phyloP scores from a whole-genome alignment of 2,329 filamentous ascomycete genomes.

The Paraphaeosphaeria sporulosa region DNA sequence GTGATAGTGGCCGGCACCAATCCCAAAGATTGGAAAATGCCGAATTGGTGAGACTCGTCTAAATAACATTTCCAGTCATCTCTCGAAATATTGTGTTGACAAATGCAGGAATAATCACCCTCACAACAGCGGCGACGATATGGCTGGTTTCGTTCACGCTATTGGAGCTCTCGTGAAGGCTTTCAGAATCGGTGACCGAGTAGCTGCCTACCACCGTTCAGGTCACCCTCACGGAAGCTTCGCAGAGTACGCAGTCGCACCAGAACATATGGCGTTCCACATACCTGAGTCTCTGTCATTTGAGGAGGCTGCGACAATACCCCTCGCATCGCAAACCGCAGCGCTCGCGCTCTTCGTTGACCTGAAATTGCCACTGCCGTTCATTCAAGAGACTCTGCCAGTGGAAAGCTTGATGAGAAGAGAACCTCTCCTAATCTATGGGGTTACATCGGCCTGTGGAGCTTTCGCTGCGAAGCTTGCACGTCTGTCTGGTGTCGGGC shows the following conservation, averaged over 20 bases:
- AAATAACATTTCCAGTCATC: not conserved
- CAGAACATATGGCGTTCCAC: constrained; percentile 64
- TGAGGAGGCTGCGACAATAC: constrained; percentile 58
- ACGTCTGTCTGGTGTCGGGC: constrained; percentile 48
- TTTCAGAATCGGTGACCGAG: constrained; percentile 65
- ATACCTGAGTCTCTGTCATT: constrained; percentile 59
- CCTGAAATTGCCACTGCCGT: constrained; percentile 47
- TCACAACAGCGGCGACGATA: constrained; percentile 62
- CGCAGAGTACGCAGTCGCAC: constrained; percentile 68
- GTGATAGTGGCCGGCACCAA: constrained; percentile 51
- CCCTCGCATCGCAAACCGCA: constrained; percentile 56
- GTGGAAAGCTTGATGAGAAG: not conserved
- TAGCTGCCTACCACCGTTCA: constrained; percentile 66
- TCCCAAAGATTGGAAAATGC: constrained; percentile 57
- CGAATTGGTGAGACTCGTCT: not conserved
- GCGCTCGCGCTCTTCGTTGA: constrained; percentile 55
- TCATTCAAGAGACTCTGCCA: not conserved
- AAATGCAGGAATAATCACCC: constrained; percentile 24
- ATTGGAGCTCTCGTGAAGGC: constrained; percentile 64
- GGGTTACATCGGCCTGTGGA: constrained; percentile 52
- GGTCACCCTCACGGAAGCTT: constrained; percentile 60
- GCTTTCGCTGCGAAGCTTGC: constrained; percentile 53
- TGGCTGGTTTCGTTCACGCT: constrained; percentile 62
- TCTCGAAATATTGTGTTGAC: constrained; percentile 37
- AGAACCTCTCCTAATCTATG: constrained; percentile 50